Base-by-base conservation (phyloP, 2,329 filamentous ascomycete genomes). In the Pestalotiopsis sp. region DNA sequence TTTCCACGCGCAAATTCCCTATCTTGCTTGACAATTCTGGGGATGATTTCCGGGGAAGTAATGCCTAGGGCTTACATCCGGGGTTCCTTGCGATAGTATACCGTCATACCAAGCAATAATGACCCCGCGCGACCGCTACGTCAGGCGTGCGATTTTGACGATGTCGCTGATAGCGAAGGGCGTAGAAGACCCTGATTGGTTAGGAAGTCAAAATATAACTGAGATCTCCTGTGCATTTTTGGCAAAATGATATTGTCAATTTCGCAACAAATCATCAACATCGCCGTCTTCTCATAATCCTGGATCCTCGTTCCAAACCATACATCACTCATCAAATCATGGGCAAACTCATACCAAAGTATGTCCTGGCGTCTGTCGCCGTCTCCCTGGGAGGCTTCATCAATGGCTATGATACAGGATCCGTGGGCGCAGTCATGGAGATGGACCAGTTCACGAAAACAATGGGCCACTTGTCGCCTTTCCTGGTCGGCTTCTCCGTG, bases 401-500 rank as follows among this genome's bases (percentile, higher is more conserved):
- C 56, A 80, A 80, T 69, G 79, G 80, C 67, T 79, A 76, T 65
- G 79, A 81, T 66, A 81, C 79, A 0, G 79, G 80, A 38, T 77
- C 74, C 0, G 79, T 81, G 61, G 79, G 80, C 2, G 75, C 77
- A 2, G 75, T 80, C 25, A 75, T 73, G 3, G 69, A 73, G 20
- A 81, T 81, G 79, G 64, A 71, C 4, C 75, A 78, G 60, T 82
- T 81, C 68, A 64, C 36, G 1, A 69, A 72, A 3, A 73, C 74
- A 6, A 66, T 90, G 61, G 87, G 87, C 1, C 72, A 75, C 4
- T 80, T 87, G 45, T 86, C 86, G 0, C 80, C 88, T 1, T 83
- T 83, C 0, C 75, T 89, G 4, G 85, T 86, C 66, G 89, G 89
- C 0, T 80, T 90, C 17, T 84, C 87, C 1, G 87, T 91, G 3